Percentiles rank a stretch among this genome's conserved stretches.
Conservation (phyloP, 1,284 basidiomycete genomes). For the Stygiomarasmius scandens region DNA sequence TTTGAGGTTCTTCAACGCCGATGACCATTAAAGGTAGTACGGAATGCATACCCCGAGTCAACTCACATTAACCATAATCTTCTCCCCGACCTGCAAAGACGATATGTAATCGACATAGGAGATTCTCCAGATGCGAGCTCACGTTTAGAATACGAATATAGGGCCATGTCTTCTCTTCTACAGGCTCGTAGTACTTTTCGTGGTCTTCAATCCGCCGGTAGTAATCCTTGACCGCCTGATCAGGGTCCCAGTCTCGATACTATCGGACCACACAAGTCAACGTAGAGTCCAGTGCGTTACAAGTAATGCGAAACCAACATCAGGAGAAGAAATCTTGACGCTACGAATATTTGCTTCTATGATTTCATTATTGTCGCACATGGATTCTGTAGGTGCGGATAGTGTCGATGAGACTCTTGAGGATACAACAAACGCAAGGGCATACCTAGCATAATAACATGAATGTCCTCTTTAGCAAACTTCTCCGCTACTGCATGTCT, state of each 20-base stretch:
- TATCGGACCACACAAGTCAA: slow-evolving; percentile 31
- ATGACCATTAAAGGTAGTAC: slow-evolving; percentile 7
- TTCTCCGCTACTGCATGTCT: slow-evolving; percentile 79
- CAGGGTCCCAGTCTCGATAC: slow-evolving; percentile 93
- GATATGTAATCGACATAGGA: slow-evolving; percentile 9
- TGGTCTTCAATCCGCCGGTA: slow-evolving; percentile 88
- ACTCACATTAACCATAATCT: slow-evolving; percentile 87
- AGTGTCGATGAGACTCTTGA: slow-evolving; percentile 3
- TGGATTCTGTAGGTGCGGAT: slow-evolving; percentile 58
- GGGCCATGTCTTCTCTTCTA: slow-evolving; percentile 84
- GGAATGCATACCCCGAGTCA: background rate
- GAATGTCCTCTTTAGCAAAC: slow-evolving; percentile 83
- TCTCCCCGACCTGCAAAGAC: slow-evolving; percentile 77
- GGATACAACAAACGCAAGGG: slow-evolving; percentile 8
- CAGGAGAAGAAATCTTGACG: slow-evolving; percentile 97
- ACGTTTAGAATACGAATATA: slow-evolving; percentile 97
- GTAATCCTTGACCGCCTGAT: slow-evolving; percentile 91
- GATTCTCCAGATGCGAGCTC: slow-evolving; percentile 21
- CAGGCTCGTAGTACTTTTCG: slow-evolving; percentile 87
- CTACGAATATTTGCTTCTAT: slow-evolving; percentile 94
- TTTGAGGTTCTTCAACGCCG: slow-evolving; percentile 69
- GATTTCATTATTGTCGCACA: slow-evolving; percentile 89
- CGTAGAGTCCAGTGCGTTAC: slow-evolving; percentile 3
- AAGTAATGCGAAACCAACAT: slow-evolving; percentile 56
- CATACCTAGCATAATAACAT: slow-evolving; percentile 92